Base-by-base conservation (phyloP, 1,139 yeast species). In the Debaryomyces subglobosus region DNA sequence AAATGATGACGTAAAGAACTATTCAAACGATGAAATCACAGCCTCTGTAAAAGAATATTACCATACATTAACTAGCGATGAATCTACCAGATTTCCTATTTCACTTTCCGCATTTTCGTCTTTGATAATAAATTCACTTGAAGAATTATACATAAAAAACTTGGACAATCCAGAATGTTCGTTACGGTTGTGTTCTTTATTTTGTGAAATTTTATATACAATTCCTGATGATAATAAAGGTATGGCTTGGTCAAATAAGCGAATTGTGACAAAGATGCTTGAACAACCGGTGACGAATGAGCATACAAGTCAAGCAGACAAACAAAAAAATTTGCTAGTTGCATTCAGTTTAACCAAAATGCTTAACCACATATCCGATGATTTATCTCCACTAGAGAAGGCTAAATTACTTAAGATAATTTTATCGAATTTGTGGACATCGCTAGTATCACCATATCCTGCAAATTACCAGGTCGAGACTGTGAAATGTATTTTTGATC, bases 401-500 rank as follows among this genome's bases (percentile, higher is more conserved):
- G 62, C 68, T 18, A 66, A 62, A 46, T 48, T 75, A 5, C 56
- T 79, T 23, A 72, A 72, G 49, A 57, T 68, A 3, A 60, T 76
- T 1, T 56, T 78, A 35, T 63, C 74, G 12, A 70, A 72, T 46
- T 61, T 81, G 21, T 82, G 85, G 85, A 61, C 63, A 2, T 67
- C 81, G 24, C 56, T 84, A 8, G 59, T 66, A n/a, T 69, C 78
- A 2, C 64, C 72, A 1, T 69, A 75, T 18, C 83, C 84, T 5
- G 67, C 68, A 3, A 70, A 68, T 39, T 74, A 72, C 49, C 90
- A 85, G 56, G 86, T 85, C 1, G 92, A 86, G 57, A 71, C 84
- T 0, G 88, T 84, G 1, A 78, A 74, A 45, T 72, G 78, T 10
- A 68, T 81, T 9, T 76, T 77, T 63, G 79, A 72, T 24, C 64